A percentile compares a stretch with the other conserved stretches of the same genome.
Evolutionary conservation across 164 flowering plant genomes (phyloP).

Genomic region (Brasenia schreberi): DNA sequence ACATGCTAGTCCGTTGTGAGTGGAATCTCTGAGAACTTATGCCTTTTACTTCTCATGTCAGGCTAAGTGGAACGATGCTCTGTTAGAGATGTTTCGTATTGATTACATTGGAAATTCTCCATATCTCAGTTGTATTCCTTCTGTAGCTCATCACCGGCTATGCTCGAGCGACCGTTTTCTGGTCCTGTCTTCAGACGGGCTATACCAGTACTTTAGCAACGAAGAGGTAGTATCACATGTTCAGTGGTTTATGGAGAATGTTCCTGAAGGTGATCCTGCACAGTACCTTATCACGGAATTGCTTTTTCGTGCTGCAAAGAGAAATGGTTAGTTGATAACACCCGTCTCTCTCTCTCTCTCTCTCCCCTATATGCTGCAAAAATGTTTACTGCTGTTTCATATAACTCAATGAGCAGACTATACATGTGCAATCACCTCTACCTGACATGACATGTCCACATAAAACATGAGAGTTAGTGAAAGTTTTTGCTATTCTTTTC

Average conservation of each 20-base stretch:
- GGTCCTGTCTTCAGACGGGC: constrained; percentile 64
- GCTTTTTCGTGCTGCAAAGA: constrained; percentile 64
- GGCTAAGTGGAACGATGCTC: constrained; percentile 51
- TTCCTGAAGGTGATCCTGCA: constrained; percentile 73
- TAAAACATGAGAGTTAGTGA: too few relatives aligned
- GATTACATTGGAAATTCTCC: constrained; percentile 49
- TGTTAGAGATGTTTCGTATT: constrained; percentile 44
- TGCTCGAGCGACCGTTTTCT: constrained; percentile 49
- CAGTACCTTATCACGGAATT: constrained; percentile 57
- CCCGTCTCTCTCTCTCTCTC: background rate
- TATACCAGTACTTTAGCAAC: constrained; percentile 61
- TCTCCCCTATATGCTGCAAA: background rate
- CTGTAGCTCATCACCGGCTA: constrained; percentile 40
- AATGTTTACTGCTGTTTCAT: background rate
- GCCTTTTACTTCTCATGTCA: constrained; percentile 17
- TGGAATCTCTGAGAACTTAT: too few relatives aligned
- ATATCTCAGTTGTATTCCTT: constrained; percentile 45
- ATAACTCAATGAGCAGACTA: background rate
- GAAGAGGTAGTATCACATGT: constrained; percentile 68
- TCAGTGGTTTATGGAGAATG: constrained; percentile 51
- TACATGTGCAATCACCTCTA: background rate
- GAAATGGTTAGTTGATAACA: constrained; percentile 34
- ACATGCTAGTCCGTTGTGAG: too few relatives aligned
- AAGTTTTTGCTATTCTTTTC: too few relatives aligned
- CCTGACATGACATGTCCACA: background rate